These are phyloP conservation scores for Triticum timopheevii DNA, from an alignment of 176 grass and related monocot genomes.

Conservation along the genomic window DNA sequence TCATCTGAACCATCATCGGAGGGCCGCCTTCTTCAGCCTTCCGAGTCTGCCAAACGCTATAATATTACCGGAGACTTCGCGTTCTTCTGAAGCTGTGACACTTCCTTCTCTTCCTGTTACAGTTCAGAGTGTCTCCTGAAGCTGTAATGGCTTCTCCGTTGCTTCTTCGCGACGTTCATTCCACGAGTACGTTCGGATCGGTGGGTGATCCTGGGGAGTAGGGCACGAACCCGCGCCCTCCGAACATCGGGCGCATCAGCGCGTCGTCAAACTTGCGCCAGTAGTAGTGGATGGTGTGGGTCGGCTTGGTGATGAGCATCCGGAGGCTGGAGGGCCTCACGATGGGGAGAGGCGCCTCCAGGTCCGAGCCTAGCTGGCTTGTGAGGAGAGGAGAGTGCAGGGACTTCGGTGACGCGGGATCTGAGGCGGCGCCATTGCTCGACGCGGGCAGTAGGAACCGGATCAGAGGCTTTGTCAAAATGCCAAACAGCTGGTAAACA, in stretches of 20 bases:
- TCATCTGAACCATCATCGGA: conserved; percentile 25
- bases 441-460: conserved; percentile 51
- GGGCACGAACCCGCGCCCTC: conserved; percentile 83
- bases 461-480: conserved; percentile 96
- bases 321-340: conserved; percentile 76
- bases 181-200: conserved; percentile 54
- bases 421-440: conserved; percentile 25
- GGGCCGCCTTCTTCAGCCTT: conserved; percentile 7
- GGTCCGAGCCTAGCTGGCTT: conserved; percentile 50
- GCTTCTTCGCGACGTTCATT: background rate
- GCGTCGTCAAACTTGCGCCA: conserved; percentile 98
- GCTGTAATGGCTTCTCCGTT: background rate
- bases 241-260: conserved; percentile 90
- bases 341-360: conserved; percentile 43
- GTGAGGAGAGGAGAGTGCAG: conserved; percentile 60
- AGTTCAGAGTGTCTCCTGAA: background rate
- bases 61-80: background rate
- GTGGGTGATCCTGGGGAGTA: conserved; percentile 74
- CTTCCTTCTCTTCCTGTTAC: background rate
- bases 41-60: conserved; percentile 3
- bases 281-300: conserved; percentile 86
- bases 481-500: conserved; percentile 72
- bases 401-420: conserved; percentile 75
- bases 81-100: background rate
- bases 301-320: conserved; percentile 86